Conservation (phyloP, 345 rosid genomes). For the Angophora floribunda region DNA sequence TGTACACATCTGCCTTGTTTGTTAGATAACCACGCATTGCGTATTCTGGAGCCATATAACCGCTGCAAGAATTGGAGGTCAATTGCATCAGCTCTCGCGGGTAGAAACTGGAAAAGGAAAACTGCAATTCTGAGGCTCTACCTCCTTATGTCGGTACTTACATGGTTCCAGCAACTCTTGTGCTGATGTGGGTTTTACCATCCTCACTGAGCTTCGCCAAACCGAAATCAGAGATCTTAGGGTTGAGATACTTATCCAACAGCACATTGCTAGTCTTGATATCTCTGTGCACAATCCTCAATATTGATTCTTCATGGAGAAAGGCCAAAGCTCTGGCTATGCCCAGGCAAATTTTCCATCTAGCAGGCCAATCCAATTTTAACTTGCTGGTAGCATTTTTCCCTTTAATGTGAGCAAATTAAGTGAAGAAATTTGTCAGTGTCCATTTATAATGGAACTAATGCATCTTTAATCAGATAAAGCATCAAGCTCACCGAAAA, state of each 20-base stretch:
- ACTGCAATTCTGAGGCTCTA: background rate
- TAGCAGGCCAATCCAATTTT: constrained; percentile 64
- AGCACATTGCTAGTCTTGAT: constrained; percentile 87
- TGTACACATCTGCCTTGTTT: constrained; percentile 46
- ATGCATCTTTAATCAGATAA: background rate
- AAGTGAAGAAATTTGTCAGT: background rate
- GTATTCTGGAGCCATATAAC: constrained; percentile 66
- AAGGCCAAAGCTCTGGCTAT: constrained; percentile 71
- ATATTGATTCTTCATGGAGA: constrained; percentile 79
- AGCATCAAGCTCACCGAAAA: constrained; percentile 37
- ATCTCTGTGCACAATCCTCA: constrained; percentile 92
- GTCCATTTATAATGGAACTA: background rate
- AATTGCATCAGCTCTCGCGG: background rate
- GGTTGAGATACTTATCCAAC: constrained; percentile 70
- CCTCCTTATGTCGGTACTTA: constrained; percentile 15
- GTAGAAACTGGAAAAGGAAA: background rate
- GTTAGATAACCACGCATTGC: constrained; percentile 88
- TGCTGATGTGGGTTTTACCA: constrained; percentile 78
- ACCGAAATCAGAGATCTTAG: constrained; percentile 93
- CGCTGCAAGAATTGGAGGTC: constrained; percentile 13
- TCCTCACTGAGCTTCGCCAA: constrained; percentile 82
- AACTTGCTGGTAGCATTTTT: constrained; percentile 28
- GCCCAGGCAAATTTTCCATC: constrained; percentile 60
- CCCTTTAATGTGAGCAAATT: constrained; percentile 19
- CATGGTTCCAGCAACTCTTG: constrained; percentile 85